Conservation (phyloP, 768 basidiomycete species). For the Termitomyces sp. region DNA sequence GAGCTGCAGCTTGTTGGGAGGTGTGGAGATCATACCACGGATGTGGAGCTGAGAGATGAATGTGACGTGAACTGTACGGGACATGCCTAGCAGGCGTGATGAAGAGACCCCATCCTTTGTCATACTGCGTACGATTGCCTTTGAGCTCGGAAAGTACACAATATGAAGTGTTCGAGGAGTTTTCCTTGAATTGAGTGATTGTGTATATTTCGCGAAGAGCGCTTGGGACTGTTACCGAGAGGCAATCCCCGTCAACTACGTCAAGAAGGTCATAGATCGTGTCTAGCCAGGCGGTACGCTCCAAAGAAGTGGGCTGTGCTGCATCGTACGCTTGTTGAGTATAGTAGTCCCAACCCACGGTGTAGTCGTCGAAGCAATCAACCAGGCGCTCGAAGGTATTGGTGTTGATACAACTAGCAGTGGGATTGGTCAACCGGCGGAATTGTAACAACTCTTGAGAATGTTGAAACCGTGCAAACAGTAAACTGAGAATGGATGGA, state of each 20-base stretch:
- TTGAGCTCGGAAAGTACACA: conserved; percentile 26
- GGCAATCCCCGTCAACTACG: conserved; percentile 25
- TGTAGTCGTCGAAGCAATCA: conserved; percentile 26
- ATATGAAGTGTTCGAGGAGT: conserved; percentile 17
- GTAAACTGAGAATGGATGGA: not conserved
- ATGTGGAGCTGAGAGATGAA: conserved; percentile 44
- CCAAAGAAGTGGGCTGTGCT: conserved; percentile 24
- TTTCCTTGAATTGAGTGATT: conserved; percentile 21
- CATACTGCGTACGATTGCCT: conserved; percentile 10
- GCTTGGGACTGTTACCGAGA: conserved; percentile 21
- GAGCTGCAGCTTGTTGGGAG: conserved; percentile 31
- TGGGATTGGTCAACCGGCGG: conserved; percentile 1
- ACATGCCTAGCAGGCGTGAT: conserved; percentile 23
- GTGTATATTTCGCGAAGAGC: conserved; percentile 21
- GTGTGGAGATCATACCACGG: conserved; percentile 34
- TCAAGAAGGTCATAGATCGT: conserved; percentile 21
- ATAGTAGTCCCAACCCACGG: conserved; percentile 24
- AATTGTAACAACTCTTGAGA: not conserved
- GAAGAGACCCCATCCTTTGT: conserved; percentile 32
- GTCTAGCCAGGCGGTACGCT: conserved; percentile 24
- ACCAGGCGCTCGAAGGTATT: conserved; percentile 10
- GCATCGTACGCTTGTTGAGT: conserved; percentile 21
- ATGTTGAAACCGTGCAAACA: not conserved
- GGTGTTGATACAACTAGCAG: conserved; percentile 1
- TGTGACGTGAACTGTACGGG: conserved; percentile 16